Conservation (phyloP, 441 rosid species). For the Brassica balearica region DNA sequence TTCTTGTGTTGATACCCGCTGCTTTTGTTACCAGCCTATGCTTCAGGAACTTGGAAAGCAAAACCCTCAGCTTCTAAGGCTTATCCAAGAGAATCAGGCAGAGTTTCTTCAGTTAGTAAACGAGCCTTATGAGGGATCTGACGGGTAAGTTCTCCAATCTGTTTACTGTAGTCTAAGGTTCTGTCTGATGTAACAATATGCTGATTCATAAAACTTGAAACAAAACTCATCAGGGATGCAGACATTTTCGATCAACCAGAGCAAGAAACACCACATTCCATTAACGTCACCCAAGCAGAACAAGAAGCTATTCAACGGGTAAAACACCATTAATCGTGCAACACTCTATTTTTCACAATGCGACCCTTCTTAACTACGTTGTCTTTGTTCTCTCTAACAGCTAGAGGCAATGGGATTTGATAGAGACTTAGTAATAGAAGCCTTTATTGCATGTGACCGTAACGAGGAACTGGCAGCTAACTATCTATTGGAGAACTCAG, state of each 20-base stretch:
- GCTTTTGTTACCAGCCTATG: slow-evolving; percentile 78
- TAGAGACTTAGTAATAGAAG: slow-evolving; percentile 92
- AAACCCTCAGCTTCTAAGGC: slow-evolving; percentile 88
- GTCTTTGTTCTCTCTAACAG: slow-evolving; percentile 45
- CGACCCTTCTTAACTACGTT: not conserved
- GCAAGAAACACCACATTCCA: slow-evolving; percentile 92
- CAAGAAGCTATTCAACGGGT: slow-evolving; percentile 93
- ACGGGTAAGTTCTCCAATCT: slow-evolving; percentile 66
- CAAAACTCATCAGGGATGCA: slow-evolving; percentile 40
- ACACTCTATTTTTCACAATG: not conserved
- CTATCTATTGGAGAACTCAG: slow-evolving; percentile 90
- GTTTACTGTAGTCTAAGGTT: not conserved
- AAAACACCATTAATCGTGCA: slow-evolving; percentile 14
- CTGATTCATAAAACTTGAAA: slow-evolving; percentile 11
- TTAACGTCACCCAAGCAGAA: slow-evolving; percentile 93
- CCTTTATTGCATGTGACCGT: slow-evolving; percentile 99
- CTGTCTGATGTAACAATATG: slow-evolving; percentile 15
- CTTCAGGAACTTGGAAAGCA: slow-evolving; percentile 99
- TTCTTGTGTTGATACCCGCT: slow-evolving; percentile 27
- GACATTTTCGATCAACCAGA: slow-evolving; percentile 86
- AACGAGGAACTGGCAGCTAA: slow-evolving; percentile 98
- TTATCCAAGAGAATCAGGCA: slow-evolving; percentile 89
- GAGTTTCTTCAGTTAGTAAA: slow-evolving; percentile 94
- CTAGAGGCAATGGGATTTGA: slow-evolving; percentile 98
- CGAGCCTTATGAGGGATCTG: slow-evolving; percentile 90